These are phyloP conservation scores for Nitzschia palea DNA, from an alignment of 108 stramenopile species.

Conservation along the genomic window DNA sequence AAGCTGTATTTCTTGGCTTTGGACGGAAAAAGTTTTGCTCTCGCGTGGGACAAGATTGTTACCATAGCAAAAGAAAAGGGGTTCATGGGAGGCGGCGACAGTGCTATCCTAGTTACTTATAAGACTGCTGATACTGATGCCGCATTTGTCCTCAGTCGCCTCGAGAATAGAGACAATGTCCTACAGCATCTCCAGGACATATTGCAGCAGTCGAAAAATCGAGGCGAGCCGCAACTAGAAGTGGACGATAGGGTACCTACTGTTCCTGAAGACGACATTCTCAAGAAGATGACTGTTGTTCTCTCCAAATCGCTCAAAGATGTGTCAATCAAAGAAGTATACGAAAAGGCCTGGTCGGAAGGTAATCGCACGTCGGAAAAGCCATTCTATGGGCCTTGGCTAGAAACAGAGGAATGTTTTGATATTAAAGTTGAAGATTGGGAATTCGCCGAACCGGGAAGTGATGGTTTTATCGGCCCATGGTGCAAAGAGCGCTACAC, in stretches of 20 bases:
- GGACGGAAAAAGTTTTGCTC: slow-evolving; percentile 39
- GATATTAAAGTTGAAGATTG: slow-evolving; percentile 68
- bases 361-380: slow-evolving; percentile 26
- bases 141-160: slow-evolving; percentile 29
- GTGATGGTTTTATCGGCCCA: slow-evolving; percentile 38
- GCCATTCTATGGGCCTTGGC: slow-evolving; percentile 72
- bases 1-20: slow-evolving; percentile 48
- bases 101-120: slow-evolving; percentile 24
- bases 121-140: not conserved
- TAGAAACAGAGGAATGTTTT: slow-evolving; percentile 57
- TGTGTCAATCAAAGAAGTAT: slow-evolving; percentile 62
- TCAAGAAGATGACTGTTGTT: slow-evolving; percentile 70
- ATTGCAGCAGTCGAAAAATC: not conserved
- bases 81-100: slow-evolving; percentile 31
- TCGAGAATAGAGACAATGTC: slow-evolving; percentile 11
- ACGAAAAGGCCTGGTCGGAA: slow-evolving; percentile 71
- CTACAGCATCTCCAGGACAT: slow-evolving; percentile 17
- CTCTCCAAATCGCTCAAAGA: slow-evolving; percentile 52
- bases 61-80: slow-evolving; percentile 58
- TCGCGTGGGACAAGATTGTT: slow-evolving; percentile 33
- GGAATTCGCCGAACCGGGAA: slow-evolving; percentile 40
- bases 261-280: slow-evolving; percentile 50
- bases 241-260: not conserved
- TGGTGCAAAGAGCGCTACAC: slow-evolving; percentile 63
- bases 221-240: not conserved